Percentiles rank a stretch among this genome's conserved stretches.
Evolutionary conservation across 768 basidiomycete genomes (phyloP).

Genomic region (Collybia nuda): DNA sequence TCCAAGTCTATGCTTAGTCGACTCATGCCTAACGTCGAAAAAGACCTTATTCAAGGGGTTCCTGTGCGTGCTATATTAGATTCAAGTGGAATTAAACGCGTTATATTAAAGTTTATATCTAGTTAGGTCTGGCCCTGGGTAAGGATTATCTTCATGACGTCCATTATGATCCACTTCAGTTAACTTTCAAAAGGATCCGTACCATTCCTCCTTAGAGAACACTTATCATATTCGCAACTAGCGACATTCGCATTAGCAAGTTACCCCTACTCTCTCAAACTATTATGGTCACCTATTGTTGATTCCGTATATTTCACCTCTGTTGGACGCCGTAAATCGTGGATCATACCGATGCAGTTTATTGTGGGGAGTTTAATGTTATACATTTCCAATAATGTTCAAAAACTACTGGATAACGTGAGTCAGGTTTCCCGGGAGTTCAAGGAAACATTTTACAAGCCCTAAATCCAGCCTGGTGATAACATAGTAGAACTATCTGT

Average conservation of each 20-base stretch:
- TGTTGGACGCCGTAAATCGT: constrained; percentile 93
- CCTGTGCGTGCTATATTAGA: constrained; percentile 58
- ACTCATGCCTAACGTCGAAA: constrained; percentile 7
- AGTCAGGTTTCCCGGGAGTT: constrained; percentile 14
- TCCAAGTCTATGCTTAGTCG: constrained; percentile 4
- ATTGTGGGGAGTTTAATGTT: constrained; percentile 85
- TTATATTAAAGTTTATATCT: constrained; percentile 6
- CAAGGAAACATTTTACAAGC: constrained; percentile 8
- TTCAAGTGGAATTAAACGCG: constrained; percentile 8
- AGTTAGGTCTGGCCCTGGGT: constrained; percentile 92
- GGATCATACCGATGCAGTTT: constrained; percentile 97
- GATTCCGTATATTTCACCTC: constrained; percentile 84
- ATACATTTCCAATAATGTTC: constrained; percentile 71
- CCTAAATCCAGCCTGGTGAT: constrained; percentile 67
- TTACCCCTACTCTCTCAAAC: constrained; percentile 95
- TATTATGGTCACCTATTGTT: constrained; percentile 97
- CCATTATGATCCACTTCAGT: background rate
- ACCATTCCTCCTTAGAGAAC: constrained; percentile 93
- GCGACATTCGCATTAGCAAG: constrained; percentile 90
- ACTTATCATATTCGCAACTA: constrained; percentile 95
- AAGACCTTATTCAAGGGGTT: constrained; percentile 84
- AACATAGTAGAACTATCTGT: constrained; percentile 77
- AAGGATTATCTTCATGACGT: constrained; percentile 11
- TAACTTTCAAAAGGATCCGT: constrained; percentile 68
- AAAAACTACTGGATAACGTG: constrained; percentile 79